Evolutionary conservation across 768 basidiomycete genomes (phyloP).

Genomic region (Trametes villosa): DNA sequence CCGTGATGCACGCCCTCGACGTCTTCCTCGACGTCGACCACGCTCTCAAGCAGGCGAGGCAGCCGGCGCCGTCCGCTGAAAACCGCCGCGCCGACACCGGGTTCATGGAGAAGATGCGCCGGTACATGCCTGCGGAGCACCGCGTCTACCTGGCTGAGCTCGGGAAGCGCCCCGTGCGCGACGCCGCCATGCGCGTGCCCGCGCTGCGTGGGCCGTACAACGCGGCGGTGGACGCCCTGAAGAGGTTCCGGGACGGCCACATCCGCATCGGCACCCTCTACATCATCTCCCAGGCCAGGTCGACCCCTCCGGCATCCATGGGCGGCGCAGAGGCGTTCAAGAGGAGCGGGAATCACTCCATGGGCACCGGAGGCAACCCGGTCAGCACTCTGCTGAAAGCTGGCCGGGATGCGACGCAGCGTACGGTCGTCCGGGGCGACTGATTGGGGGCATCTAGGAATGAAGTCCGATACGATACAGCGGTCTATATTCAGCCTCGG

Average conservation of each 20-base stretch:
- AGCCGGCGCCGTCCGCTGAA: conserved; percentile 66
- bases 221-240: conserved; percentile 74
- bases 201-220: conserved; percentile 79
- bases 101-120: conserved; percentile 93
- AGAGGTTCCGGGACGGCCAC: conserved; percentile 83
- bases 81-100: conserved; percentile 70
- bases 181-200: conserved; percentile 59
- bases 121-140: conserved; percentile 94
- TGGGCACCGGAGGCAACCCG: conserved; percentile 91
- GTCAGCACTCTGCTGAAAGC: conserved; percentile 84
- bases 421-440: conserved; percentile 52
- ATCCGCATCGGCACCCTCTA: conserved; percentile 90
- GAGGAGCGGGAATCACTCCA: conserved; percentile 49
- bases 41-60: conserved; percentile 70
- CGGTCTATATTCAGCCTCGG: neutral
- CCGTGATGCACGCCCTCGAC: conserved; percentile 85
- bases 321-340: conserved; percentile 6
- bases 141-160: conserved; percentile 81
- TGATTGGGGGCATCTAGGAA: conserved; percentile 20
- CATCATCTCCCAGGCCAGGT: conserved; percentile 81
- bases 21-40: conserved; percentile 90
- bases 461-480: neutral
- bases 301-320: conserved; percentile 49
- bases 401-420: conserved; percentile 83
- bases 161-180: conserved; percentile 63